phyloP scores from a whole-genome alignment of 2,329 filamentous ascomycete species.

The Myriosclerotinia curreyana region DNA sequence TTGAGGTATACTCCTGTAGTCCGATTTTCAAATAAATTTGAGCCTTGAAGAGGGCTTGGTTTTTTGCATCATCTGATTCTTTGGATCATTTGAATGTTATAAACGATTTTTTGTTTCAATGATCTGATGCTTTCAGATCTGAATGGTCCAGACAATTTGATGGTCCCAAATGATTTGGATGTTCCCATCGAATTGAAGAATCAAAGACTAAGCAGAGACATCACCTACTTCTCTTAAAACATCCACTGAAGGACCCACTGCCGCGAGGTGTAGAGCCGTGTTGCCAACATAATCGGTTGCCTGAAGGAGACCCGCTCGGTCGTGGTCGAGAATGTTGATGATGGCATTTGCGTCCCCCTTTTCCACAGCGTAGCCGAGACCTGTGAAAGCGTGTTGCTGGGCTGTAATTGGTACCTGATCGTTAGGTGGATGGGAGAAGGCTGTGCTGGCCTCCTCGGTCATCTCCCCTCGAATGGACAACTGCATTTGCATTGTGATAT shows the following conservation, averaged over 20 bases:
- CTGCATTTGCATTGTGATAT: constrained; percentile 62
- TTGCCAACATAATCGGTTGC: constrained; percentile 43
- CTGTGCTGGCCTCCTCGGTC: constrained; percentile 46
- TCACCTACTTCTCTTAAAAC: constrained; percentile 53
- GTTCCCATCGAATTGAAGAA: too few relatives aligned
- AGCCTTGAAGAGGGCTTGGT: too few relatives aligned
- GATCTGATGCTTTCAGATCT: too few relatives aligned
- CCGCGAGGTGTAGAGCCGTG: constrained; percentile 43
- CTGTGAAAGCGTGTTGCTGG: constrained; percentile 55
- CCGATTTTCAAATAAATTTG: too few relatives aligned
- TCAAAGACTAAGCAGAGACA: neutral
- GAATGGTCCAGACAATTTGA: too few relatives aligned
- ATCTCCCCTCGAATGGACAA: constrained; percentile 63
- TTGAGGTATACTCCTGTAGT: neutral
- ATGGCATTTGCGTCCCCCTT: constrained; percentile 52
- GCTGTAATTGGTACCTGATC: constrained; percentile 37
- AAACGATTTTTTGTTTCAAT: too few relatives aligned
- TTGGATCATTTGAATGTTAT: too few relatives aligned
- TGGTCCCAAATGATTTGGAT: too few relatives aligned
- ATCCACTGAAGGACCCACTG: constrained; percentile 46
- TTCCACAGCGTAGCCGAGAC: constrained; percentile 61
- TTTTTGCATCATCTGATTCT: too few relatives aligned
- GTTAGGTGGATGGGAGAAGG: constrained; percentile 54
- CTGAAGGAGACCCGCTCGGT: constrained; percentile 37
- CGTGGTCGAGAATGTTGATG: constrained; percentile 34